A percentile compares a stretch with the other conserved stretches of the same genome.
These are phyloP conservation scores for Picea glauca DNA, from an alignment of 75 land plant genomes.

Conservation along the genomic window DNA sequence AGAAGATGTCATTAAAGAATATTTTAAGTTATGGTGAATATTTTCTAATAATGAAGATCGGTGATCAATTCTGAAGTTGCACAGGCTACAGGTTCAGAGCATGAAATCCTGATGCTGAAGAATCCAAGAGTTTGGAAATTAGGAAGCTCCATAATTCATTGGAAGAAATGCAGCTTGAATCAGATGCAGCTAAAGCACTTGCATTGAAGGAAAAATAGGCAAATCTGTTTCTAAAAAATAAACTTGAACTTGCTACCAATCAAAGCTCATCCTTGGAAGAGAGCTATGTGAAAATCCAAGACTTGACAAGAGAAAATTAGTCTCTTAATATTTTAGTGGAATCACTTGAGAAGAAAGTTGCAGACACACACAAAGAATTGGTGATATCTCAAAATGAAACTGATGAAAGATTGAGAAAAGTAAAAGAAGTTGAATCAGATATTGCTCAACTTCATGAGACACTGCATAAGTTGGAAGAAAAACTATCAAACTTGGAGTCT, in stretches of 20 bases:
- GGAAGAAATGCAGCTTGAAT: constrained; percentile 43
- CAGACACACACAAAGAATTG: constrained; percentile 56
- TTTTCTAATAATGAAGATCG: too few species aligned
- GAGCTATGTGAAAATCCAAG: constrained; percentile 39
- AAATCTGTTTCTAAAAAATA: constrained; percentile 42
- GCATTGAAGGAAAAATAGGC: constrained; percentile 43
- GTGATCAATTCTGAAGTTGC: too few species aligned
- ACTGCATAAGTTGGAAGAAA: constrained; percentile 88
- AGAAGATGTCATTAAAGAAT: too few species aligned
- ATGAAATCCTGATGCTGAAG: constrained; percentile 51
- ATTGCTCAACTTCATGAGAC: constrained; percentile 53
- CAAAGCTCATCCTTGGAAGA: constrained; percentile 58
- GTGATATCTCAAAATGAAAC: constrained; percentile 40
- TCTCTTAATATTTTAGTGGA: constrained; percentile 40
- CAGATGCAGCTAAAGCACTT: constrained; percentile 50
- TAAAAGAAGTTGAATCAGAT: constrained; percentile 56
- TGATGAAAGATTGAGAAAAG: constrained; percentile 48
- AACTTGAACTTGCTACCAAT: constrained; percentile 52
- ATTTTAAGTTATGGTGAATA: too few species aligned
- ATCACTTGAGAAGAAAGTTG: constrained; percentile 45
- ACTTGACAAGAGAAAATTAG: constrained; percentile 57
- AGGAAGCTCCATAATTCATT: constrained; percentile 70
- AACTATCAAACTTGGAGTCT: constrained; percentile 62
- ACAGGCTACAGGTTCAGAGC: too few species aligned
- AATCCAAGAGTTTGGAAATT: constrained; percentile 68